Percentiles rank a stretch among this genome's conserved stretches.
These are phyloP conservation scores for Sporothrix inflata DNA, from an alignment of 2,329 filamentous ascomycete species.

Conservation along the genomic window DNA sequence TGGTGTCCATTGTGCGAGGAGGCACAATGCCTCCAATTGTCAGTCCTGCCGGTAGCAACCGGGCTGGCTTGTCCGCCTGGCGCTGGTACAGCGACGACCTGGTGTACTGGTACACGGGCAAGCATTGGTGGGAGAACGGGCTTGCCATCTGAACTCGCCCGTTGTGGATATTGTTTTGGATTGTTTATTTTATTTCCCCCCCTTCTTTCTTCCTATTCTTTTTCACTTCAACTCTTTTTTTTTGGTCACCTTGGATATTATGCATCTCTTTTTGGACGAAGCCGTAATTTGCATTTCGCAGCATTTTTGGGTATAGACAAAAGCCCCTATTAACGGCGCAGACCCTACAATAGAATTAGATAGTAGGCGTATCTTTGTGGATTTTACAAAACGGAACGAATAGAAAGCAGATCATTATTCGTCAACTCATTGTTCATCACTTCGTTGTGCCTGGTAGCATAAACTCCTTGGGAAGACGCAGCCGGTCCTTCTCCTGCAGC, in stretches of 20 bases:
- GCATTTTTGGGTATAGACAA: not conserved
- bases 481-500: constrained; percentile 37
- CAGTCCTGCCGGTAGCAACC: constrained; percentile 58
- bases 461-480: constrained; percentile 29
- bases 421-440: not conserved
- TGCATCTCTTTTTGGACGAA: too few relatives aligned
- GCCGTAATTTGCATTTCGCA: too few relatives aligned
- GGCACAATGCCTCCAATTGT: constrained; percentile 48
- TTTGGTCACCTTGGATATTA: too few relatives aligned
- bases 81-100: constrained; percentile 63
- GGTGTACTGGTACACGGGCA: constrained; percentile 60
- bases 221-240: too few relatives aligned
- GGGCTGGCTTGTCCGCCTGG: constrained; percentile 55
- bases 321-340: not conserved
- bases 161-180: not conserved
- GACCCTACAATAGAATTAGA: constrained; percentile 1
- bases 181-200: not conserved
- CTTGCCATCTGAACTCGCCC: constrained; percentile 39
- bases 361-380: not conserved
- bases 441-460: not conserved
- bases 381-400: not conserved
- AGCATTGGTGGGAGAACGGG: constrained; percentile 63
- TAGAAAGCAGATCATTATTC: not conserved
- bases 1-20: constrained; percentile 41
- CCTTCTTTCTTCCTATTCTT: not conserved